A percentile compares a stretch with the other conserved stretches of the same genome.
These are phyloP conservation scores for Combretum micranthum DNA, from an alignment of 345 rosid genomes.

Conservation along the genomic window DNA sequence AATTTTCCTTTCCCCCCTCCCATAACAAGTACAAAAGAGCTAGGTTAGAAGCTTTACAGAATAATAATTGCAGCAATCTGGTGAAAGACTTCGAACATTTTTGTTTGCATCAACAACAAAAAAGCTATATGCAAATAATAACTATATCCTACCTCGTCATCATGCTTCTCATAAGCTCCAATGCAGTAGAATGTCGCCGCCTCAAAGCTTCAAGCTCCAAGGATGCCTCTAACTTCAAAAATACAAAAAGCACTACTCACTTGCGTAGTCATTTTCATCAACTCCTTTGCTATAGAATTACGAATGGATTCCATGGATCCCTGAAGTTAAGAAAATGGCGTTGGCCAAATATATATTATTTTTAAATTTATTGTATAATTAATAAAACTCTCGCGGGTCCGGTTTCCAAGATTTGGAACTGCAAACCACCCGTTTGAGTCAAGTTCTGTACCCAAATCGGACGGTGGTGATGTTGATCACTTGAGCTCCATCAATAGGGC, in stretches of 20 bases:
- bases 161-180: slow-evolving; percentile 99
- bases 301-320: slow-evolving; percentile 92
- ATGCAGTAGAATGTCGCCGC: slow-evolving; percentile 87
- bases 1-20: too few relatives aligned
- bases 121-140: neutral
- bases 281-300: slow-evolving; percentile 94
- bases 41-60: too few relatives aligned
- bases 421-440: too few relatives aligned
- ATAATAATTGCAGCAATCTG: too few relatives aligned
- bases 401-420: too few relatives aligned
- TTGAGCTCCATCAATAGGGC: too few relatives aligned
- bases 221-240: slow-evolving; percentile 60
- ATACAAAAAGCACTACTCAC: slow-evolving; percentile 26
- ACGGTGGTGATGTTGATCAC: too few relatives aligned
- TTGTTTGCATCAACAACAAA: neutral
- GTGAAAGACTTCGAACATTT: neutral
- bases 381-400: too few relatives aligned
- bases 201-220: slow-evolving; percentile 79
- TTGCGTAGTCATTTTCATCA: slow-evolving; percentile 92
- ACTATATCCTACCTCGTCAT: slow-evolving; percentile 78
- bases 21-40: too few relatives aligned
- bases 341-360: neutral
- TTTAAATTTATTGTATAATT: too few relatives aligned
- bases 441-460: too few relatives aligned
- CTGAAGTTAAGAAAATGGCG: slow-evolving; percentile 28